Conservation (phyloP, 2,329 filamentous ascomycete species). For the Trichoderma afroharzianum region DNA sequence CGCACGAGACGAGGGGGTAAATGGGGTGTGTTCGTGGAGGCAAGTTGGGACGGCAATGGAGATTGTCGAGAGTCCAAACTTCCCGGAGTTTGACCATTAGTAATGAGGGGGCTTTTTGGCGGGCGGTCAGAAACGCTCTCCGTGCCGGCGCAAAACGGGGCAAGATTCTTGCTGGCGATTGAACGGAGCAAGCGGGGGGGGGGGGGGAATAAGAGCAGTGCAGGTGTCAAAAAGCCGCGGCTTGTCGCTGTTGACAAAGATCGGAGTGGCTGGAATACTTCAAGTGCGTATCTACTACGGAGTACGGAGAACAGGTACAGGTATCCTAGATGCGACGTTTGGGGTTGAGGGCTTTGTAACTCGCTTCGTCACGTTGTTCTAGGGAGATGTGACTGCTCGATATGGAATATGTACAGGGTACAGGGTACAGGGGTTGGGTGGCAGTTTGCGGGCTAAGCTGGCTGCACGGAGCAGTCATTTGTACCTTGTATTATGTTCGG, state of each 20-base stretch:
- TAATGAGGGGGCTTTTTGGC: background rate
- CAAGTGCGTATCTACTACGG: background rate
- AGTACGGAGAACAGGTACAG: background rate
- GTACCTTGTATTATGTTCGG: background rate
- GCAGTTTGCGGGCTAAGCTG: background rate
- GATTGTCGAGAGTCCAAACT: slow-evolving; percentile 10
- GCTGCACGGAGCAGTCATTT: background rate
- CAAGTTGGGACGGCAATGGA: background rate
- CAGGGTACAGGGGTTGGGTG: background rate
- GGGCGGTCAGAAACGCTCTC: background rate
- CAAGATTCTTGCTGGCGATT: background rate
- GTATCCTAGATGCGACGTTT: background rate
- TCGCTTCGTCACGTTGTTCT: background rate
- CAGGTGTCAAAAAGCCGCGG: background rate
- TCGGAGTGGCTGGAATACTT: background rate
- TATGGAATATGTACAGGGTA: background rate
- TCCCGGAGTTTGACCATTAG: background rate
- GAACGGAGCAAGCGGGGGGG: background rate
- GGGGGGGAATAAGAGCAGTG: background rate
- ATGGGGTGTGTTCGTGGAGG: slow-evolving; percentile 5
- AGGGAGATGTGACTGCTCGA: background rate
- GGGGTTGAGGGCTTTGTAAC: slow-evolving; percentile 1
- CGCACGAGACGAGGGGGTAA: background rate
- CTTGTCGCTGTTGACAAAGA: background rate
- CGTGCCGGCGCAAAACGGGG: background rate